A percentile compares a stretch with the other conserved stretches of the same genome.
phyloP scores from a whole-genome alignment of 192 early-diverging fungal genomes.

The Coemansia sp. region DNA sequence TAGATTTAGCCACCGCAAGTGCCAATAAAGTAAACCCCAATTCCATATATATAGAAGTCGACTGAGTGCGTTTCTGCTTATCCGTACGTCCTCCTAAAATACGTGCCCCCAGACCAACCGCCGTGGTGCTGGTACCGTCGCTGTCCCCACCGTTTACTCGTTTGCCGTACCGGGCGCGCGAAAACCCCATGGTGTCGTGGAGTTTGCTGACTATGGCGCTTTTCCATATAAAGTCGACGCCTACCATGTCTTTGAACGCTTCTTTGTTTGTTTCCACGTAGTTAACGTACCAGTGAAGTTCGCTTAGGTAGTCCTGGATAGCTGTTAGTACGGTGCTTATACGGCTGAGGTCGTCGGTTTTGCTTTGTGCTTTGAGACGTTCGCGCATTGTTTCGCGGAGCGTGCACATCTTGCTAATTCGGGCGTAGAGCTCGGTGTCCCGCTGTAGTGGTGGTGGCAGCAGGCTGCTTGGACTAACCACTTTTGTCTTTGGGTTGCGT shows the following conservation, averaged over 20 bases:
- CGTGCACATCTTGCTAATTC: slow-evolving; percentile 44
- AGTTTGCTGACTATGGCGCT: slow-evolving; percentile 44
- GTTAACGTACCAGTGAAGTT: slow-evolving; percentile 48
- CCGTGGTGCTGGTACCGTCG: slow-evolving; percentile 1
- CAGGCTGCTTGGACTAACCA: slow-evolving; percentile 25
- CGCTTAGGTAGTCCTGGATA: slow-evolving; percentile 38
- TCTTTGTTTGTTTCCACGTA: slow-evolving; percentile 37
- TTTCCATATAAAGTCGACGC: slow-evolving; percentile 54
- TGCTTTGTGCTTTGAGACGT: slow-evolving; percentile 42
- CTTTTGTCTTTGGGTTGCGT: slow-evolving; percentile 48
- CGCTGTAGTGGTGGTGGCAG: slow-evolving; percentile 46
- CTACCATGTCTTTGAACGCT: slow-evolving; percentile 33
- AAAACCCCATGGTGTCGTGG: slow-evolving; percentile 25
- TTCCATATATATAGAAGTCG: slow-evolving; percentile 44
- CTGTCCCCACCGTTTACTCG: slow-evolving; percentile 25
- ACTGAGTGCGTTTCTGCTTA: slow-evolving; percentile 51
- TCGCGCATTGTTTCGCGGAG: slow-evolving; percentile 53
- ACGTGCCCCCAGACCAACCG: slow-evolving; percentile 4
- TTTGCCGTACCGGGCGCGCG: slow-evolving; percentile 22
- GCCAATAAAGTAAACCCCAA: slow-evolving; percentile 46
- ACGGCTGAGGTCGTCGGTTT: slow-evolving; percentile 39
- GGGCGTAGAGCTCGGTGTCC: slow-evolving; percentile 38
- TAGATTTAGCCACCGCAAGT: slow-evolving; percentile 49
- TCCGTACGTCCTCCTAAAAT: slow-evolving; percentile 22
- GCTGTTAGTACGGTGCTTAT: slow-evolving; percentile 25